Percentiles rank a stretch among this genome's conserved stretches.
Evolutionary conservation across 1,284 basidiomycete genomes (phyloP).

Genomic region (Kalmanozyma brasiliensis): DNA sequence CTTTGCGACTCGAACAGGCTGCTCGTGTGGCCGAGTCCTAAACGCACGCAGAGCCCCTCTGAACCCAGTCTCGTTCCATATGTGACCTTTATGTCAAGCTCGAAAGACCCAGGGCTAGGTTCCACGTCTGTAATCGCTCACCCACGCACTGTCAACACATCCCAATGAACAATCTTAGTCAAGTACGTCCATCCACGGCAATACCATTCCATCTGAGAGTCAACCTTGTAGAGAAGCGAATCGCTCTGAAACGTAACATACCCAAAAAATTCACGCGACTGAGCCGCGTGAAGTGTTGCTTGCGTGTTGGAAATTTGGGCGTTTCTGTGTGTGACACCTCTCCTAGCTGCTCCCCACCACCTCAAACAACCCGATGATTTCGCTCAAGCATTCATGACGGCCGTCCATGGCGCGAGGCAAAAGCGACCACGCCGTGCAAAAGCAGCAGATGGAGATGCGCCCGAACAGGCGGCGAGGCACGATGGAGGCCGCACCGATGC

Average conservation of each 20-base stretch:
- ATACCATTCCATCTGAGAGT: no score
- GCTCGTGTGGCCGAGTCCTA: not conserved
- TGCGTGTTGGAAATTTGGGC: conserved; percentile 12
- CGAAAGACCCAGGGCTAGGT: no score
- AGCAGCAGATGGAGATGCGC: not conserved
- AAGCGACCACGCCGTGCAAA: not conserved
- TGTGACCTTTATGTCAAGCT: no score
- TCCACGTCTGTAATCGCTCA: no score
- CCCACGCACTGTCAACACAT: no score
- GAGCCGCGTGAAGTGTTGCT: conserved; percentile 8
- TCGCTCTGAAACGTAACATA: not conserved
- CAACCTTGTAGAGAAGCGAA: no score
- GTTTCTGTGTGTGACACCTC: no score
- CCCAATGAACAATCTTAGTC: no score
- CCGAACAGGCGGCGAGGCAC: not conserved
- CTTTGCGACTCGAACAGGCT: conserved; percentile 14
- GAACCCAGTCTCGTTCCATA: no score
- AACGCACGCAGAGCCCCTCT: no score
- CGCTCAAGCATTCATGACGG: conserved; percentile 8
- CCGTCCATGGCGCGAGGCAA: conserved; percentile 9
- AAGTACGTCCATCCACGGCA: no score
- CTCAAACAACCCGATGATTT: not conserved
- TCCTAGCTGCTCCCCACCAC: not conserved
- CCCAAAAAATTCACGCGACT: conserved; percentile 8
- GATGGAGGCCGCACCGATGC: not conserved